These are phyloP conservation scores for Phtheirospermum japonicum DNA, from an alignment of 257 asterid genomes.

Conservation along the genomic window DNA sequence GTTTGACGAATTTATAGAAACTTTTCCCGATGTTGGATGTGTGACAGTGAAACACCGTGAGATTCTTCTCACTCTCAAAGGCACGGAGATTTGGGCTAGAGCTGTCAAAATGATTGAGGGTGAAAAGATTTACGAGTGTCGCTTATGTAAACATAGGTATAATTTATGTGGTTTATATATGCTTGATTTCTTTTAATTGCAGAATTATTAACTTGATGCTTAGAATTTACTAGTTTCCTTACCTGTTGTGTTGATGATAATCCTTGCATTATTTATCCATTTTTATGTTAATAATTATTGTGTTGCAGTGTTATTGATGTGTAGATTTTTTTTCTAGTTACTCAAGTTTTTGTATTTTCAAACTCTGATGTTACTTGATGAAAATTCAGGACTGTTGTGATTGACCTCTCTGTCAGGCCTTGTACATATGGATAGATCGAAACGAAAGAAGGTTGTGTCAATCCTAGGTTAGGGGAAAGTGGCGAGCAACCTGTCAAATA, in stretches of 20 bases:
- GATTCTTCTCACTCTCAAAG: conserved; percentile 89
- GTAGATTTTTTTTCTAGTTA: too few relatives aligned
- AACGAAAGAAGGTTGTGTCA: conserved; percentile 97
- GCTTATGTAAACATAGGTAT: conserved; percentile 86
- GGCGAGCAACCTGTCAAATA: conserved; percentile 54
- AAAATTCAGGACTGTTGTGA: conserved; percentile 75
- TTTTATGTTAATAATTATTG: too few relatives aligned
- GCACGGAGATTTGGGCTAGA: conserved; percentile 94
- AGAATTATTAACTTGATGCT: conserved; percentile 20
- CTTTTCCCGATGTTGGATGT: conserved; percentile 92
- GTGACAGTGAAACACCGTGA: conserved; percentile 91
- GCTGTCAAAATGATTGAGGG: conserved; percentile 97
- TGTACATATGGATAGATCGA: conserved; percentile 98
- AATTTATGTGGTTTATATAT: conserved; percentile 24
- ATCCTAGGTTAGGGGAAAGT: conserved; percentile 48
- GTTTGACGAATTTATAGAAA: conserved; percentile 43
- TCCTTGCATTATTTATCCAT: too few relatives aligned
- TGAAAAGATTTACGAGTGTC: conserved; percentile 79
- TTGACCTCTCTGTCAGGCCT: conserved; percentile 98
- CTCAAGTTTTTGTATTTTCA: conserved; percentile 4
- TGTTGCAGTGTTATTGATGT: conserved; percentile 6
- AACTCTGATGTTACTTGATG: conserved; percentile 28
- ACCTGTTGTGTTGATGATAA: conserved; percentile 4
- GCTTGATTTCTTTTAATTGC: conserved; percentile 15
- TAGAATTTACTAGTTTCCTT: neutral